Base-by-base conservation (phyloP, 805 yeast species). In the Starmerella riodocensis region DNA sequence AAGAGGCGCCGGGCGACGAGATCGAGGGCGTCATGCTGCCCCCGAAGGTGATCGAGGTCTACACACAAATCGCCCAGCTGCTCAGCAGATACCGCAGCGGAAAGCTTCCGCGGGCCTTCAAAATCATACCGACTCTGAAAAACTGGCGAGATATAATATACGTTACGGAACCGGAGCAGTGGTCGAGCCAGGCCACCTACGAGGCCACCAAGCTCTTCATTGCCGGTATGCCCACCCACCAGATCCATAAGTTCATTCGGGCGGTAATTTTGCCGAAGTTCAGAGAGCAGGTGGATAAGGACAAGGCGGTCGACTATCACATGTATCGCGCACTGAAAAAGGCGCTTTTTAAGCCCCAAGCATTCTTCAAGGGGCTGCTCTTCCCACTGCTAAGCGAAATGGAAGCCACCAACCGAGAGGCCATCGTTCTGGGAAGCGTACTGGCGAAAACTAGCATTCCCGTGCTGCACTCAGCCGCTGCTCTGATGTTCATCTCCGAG, bases 141-240 rank as follows among this genome's bases (percentile, higher is more conserved):
- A 88, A 88, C 62, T 91, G 99, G 99, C 85, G 85, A 58, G 97
- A 88, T 58, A 79, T 91, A 25, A 64, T 91, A 26, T 88, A 76
- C 55, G 95, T 91, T 29, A 86, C 97, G 1, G 75, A 84, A 50
- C 98, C 98, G 7, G 85, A 75, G 46, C 64, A 68, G 22, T 91
- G 99, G 99, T 81, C 97, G 14, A 86, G 96, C 14, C 88, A 86
- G 53, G 94, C 91, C 2, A 76, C 79, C 5, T 91, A 78, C 56
- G 97, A 91, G 60, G 98, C 96, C 3, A 84, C 97, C 6, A 83
- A 84, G 60, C 65, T 91, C 34, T 88, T 91, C 61, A 93, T 91
- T 2, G 85, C 97, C 17, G 85, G 83, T 53, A 68, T 91, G 60
- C 74, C 75, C 39, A 80, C 97, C 3, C 73, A 73, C 48, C 93